Conservation (phyloP, 140 eudicot genomes). For the Stevia rebaudiana region DNA sequence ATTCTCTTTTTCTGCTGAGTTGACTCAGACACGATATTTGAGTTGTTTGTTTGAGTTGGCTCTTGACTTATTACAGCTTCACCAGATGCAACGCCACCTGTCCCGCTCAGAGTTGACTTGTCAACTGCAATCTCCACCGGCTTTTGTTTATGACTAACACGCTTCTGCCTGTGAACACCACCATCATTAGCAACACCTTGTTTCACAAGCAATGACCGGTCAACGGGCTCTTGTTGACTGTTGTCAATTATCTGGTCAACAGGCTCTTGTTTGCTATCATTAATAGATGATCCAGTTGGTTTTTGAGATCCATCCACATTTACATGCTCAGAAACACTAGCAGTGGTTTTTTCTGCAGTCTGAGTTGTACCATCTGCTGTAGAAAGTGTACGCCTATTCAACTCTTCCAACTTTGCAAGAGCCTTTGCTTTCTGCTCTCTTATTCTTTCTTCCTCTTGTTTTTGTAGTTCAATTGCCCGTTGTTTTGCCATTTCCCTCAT, state of each 20-base stretch:
- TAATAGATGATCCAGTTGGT: conserved; percentile 25
- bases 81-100: conserved; percentile 12
- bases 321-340: conserved; percentile 16
- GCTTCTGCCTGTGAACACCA: conserved; percentile 40
- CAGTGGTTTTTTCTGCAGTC: conserved; percentile 24
- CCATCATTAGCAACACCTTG: conserved; percentile 36
- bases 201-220: conserved; percentile 22
- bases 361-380: conserved; percentile 33
- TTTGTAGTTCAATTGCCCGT: conserved; percentile 73
- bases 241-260: conserved; percentile 27
- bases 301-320: conserved; percentile 28
- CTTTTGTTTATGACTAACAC: conserved; percentile 46
- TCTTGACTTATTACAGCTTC: conserved; percentile 17
- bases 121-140: conserved; percentile 38
- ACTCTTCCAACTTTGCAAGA: conserved; percentile 79
- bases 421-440: conserved; percentile 91
- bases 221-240: conserved; percentile 26
- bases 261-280: conserved; percentile 5
- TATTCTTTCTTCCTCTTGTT: conserved; percentile 88
- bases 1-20: conserved; percentile 42
- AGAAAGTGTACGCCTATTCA: conserved; percentile 67
- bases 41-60: conserved; percentile 19
- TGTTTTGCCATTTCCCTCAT: conserved; percentile 89
- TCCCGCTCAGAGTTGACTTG: conserved; percentile 19
- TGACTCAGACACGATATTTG: conserved; percentile 28